Evolutionary conservation across 768 basidiomycete genomes (phyloP), one percentile per base, ranked within the genome.

Genomic region (Albatrellus ellisii): DNA sequence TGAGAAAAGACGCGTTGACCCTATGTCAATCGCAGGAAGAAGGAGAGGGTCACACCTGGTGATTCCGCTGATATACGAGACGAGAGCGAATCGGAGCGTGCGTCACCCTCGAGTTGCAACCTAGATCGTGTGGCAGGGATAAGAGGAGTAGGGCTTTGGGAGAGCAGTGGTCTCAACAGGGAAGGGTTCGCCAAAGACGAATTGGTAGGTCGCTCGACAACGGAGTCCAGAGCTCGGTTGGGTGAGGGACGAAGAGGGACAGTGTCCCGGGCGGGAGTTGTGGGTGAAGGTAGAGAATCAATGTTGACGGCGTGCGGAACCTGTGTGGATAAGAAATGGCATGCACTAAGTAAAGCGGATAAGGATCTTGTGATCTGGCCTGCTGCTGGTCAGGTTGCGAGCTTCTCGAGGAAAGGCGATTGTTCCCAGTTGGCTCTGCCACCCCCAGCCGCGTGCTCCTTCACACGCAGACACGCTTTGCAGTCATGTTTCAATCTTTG

Each of bases 231-330:
- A 39, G 41, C 24, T 25, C 26, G 41, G 29, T n/a, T n/a, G n/a
- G n/a, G n/a, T 42, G 49, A 35, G 32, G 47, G 20, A 42, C 41
- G 48, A 38, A 42, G n/a, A 22, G 49, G 49, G 49, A 50, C 49
- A 34, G 29, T 21, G 49, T 50, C 49, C 49, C 49, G 49, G 42
- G 49, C 22, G 42, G 49, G 43, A 47, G 49, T 41, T 43, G 49
- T 48, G 41, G 49, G 48, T 48, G 49, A 38, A 45, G 40, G 49
- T 50, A 48, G 44, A 32, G 49, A 47, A 50, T 50, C 49, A 50
- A 50, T 50, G 35, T 46, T 50, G 49, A 49, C 46, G 45, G 45
- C 49, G 49, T 50, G 49, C 49, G 31, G 36, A 21, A 45, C 43
- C 31, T 36, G 49, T 35, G 20, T 32, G 25, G 38, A 29, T 44